Base-by-base conservation (phyloP, 805 yeast species). In the Candida tammaniensis region DNA sequence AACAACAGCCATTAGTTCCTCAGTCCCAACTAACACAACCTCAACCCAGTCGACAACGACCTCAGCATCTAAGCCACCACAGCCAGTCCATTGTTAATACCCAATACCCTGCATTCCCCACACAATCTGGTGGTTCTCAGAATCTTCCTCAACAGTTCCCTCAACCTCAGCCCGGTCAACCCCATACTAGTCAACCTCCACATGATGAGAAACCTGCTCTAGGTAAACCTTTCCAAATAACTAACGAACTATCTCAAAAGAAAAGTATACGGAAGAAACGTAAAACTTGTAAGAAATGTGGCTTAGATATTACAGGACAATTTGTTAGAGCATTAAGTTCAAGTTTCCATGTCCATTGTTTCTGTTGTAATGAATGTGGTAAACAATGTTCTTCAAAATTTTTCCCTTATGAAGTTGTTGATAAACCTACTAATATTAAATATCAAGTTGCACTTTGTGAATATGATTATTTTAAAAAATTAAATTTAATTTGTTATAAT, bases 301-400 rank as follows among this genome's bases (percentile, higher is more conserved):
- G 63, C 3, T 42, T 54, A 20, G 63, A 58, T 21, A 67, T 67
- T 26, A 63, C 64, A 4, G 72, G 91, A n/a, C 87, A 86, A 40
- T 80, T 87, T 42, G 93, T 91, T 3, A 73, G 95, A 31, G 97
- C 98, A 0, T 67, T 91, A 49, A 82, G 79, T 20, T 71, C 72
- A 31, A 79, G 86, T 2, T 91, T 76, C 53, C 98, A 91, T 56
- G 82, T 89, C 20, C 82, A 84, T 21, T 91, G 98, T 60, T 89
- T 91, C 58, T 69, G 78, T 5, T 91, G 98, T 55, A 68, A 76
- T 46, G 95, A 86, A 53, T 93, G 99, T 65, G 82, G 82, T 4
- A 69, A 69, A 15, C 82, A 77, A 35, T 86, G 96, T 48, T 80
- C 93, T 11, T 73, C 88, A 13, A 88, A 88, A 55, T 93, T 89